Evolutionary conservation across 148 eudicot genomes (phyloP).

Genomic region (Agrostemma githago): DNA sequence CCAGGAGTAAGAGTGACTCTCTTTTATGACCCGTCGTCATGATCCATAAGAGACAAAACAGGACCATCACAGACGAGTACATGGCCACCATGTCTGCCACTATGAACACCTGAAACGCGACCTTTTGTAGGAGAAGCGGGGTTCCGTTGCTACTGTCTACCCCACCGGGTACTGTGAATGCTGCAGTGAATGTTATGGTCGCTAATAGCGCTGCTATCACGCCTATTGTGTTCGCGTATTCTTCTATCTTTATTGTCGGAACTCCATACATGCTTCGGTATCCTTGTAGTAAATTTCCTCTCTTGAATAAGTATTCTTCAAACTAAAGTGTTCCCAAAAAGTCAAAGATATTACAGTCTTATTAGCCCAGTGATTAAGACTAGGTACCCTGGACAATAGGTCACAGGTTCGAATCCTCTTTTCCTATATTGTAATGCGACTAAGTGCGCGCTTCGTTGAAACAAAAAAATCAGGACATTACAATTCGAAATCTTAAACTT

Average conservation of each 20-base stretch:
- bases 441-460: too few relatives aligned
- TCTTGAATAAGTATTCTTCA: not conserved
- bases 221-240: too few relatives aligned
- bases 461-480: too few relatives aligned
- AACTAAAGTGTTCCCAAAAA: not conserved
- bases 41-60: not conserved
- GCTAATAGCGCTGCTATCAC: too few relatives aligned
- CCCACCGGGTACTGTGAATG: slow-evolving; percentile 6
- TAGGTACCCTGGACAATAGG: too few relatives aligned
- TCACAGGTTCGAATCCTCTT: too few relatives aligned
- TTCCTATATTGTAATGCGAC: not conserved
- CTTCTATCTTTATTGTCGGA: too few relatives aligned
- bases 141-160: not conserved
- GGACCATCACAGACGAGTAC: slow-evolving; percentile 18
- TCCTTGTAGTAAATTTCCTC: not conserved
- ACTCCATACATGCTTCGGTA: not conserved
- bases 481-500: too few relatives aligned
- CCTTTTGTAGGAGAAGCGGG: not conserved
- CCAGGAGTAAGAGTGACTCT: slow-evolving; percentile 2
- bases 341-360: not conserved
- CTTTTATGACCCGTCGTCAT: slow-evolving; percentile 2
- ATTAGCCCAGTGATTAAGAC: too few relatives aligned
- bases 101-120: slow-evolving; percentile 13
- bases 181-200: too few relatives aligned
- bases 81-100: slow-evolving; percentile 4